Percentiles rank a stretch among this genome's conserved stretches.
These are phyloP conservation scores for Hansenula sp. DNA, from an alignment of 1,139 yeast species.

Conservation along the genomic window DNA sequence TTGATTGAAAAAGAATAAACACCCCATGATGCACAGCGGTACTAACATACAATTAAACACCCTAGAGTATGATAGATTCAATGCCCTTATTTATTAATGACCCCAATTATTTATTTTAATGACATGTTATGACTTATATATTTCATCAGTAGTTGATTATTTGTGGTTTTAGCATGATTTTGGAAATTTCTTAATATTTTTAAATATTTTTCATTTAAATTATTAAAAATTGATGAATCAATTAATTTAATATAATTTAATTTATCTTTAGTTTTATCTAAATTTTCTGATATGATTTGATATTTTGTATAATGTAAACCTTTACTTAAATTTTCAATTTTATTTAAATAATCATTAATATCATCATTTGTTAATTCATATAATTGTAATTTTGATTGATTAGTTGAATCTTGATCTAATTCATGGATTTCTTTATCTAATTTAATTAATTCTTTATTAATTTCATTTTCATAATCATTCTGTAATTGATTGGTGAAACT, in stretches of 20 bases:
- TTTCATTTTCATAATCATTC: not conserved
- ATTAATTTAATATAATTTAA: slow-evolving; percentile 3
- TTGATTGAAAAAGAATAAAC: not conserved
- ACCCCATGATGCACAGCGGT: not conserved
- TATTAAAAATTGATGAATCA: not conserved
- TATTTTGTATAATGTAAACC: slow-evolving; percentile 11
- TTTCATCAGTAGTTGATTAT: slow-evolving; percentile 6
- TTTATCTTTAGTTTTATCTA: not conserved
- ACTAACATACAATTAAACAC: not conserved
- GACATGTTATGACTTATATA: slow-evolving; percentile 4
- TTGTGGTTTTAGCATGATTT: slow-evolving; percentile 1
- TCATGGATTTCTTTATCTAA: not conserved
- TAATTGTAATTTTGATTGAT: not conserved
- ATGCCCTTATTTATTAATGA: not conserved
- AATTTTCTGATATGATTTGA: slow-evolving; percentile 7
- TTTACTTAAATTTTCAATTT: slow-evolving; percentile 11
- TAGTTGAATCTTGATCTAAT: not conserved
- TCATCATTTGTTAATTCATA: slow-evolving; percentile 8
- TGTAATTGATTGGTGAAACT: slow-evolving; percentile 4
- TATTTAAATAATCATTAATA: slow-evolving; percentile 8
- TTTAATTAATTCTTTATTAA: not conserved
- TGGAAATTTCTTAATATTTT: not conserved
- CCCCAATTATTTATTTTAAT: slow-evolving; percentile 1
- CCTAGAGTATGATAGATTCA: not conserved
- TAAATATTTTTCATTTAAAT: not conserved